Percentiles rank a stretch among this genome's conserved stretches.
phyloP scores from a whole-genome alignment of 2,329 filamentous ascomycete genomes.

The Fusarium sp. region DNA sequence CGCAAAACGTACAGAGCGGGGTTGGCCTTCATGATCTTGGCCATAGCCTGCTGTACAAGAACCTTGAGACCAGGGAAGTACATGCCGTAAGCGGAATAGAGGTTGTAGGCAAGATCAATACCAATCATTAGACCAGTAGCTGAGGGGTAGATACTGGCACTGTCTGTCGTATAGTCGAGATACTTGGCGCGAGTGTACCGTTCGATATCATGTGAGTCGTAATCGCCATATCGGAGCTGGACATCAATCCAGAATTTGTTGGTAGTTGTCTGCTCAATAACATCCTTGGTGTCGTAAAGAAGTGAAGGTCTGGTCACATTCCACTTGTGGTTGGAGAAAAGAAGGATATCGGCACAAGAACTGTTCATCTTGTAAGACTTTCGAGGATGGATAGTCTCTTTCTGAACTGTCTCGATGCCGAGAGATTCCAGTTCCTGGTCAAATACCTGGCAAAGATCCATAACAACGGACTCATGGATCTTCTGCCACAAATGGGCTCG shows the following conservation, averaged over 20 bases:
- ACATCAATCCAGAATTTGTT: slow-evolving; percentile 99
- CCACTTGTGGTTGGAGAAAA: slow-evolving; percentile 99
- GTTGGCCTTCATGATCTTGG: slow-evolving; percentile 99
- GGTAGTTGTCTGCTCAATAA: slow-evolving; percentile 90
- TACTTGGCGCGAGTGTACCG: slow-evolving; percentile 98
- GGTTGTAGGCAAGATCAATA: slow-evolving; percentile 96
- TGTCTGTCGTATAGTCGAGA: slow-evolving; percentile 97
- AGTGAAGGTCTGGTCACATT: slow-evolving; percentile 94
- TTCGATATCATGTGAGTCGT: slow-evolving; percentile 99
- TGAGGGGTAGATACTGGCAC: slow-evolving; percentile 98
- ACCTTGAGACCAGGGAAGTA: slow-evolving; percentile 99
- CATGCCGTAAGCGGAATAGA: slow-evolving; percentile 97
- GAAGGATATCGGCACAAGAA: slow-evolving; percentile 94
- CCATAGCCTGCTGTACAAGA: slow-evolving; percentile 97
- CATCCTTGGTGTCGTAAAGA: slow-evolving; percentile 95
- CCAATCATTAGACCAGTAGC: slow-evolving; percentile 97
- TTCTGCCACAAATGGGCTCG: slow-evolving; percentile 99
- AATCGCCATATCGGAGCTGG: slow-evolving; percentile 95
- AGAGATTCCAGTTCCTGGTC: slow-evolving; percentile 96
- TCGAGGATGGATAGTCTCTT: slow-evolving; percentile 98
- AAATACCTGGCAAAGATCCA: slow-evolving; percentile 99
- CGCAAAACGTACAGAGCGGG: slow-evolving; percentile 94
- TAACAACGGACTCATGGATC: slow-evolving; percentile 98
- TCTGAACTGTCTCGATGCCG: slow-evolving; percentile 96
- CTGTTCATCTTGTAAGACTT: slow-evolving; percentile 99